Base-by-base conservation (phyloP, 768 basidiomycete genomes). In the Russula foetens region DNA sequence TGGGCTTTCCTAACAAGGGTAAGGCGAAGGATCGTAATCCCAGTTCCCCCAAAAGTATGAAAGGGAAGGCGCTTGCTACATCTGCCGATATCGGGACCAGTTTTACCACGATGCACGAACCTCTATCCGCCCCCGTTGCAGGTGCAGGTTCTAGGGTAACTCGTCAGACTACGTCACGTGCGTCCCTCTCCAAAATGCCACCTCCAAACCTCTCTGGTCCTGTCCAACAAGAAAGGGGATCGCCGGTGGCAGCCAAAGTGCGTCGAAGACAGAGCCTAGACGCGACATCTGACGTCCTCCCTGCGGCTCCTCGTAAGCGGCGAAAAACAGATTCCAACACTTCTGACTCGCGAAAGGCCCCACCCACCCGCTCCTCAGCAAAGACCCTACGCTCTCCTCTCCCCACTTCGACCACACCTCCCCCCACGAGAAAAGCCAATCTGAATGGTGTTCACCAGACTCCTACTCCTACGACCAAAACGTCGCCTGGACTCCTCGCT, bases 21-120 rank as follows among this genome's bases (percentile, higher is more conserved):
- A 76, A 74, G 62, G 73, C 68, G 6, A 74, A 72, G 66, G 64
- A 69, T 60, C 63, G 62, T 29, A 54, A 63, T 24, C 0, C 35
- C 14, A 53, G 49, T n/a, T 26, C 47, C 8, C 62, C 56, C 2
- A 63, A 63, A 46, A 47, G 33, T 14, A 29, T 12, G 24, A 58
- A 63, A 58, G 63, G 61, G 31, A 63, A 64, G 35, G 49, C 44
- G 28, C 11, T n/a, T 43, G 7, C 60, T 39, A 28, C 33, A 8
- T 38, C 55, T 39, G 17, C 33, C 17, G 53, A 48, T 26, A 12
- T 43, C 23, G 44, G 33, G 23, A 11, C 38, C 26, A 50, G 26
- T 50, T 43, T 50, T 8, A 26, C 29, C 31, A 19, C 41, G 33
- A 45, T 44, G 21, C 44, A 56, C 35, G 49, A 51, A 11, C 44